A percentile compares a stretch with the other conserved stretches of the same genome.
These are phyloP conservation scores for Lodderomyces oxycetoniae DNA, from an alignment of 1,139 yeast genomes.

Conservation along the genomic window DNA sequence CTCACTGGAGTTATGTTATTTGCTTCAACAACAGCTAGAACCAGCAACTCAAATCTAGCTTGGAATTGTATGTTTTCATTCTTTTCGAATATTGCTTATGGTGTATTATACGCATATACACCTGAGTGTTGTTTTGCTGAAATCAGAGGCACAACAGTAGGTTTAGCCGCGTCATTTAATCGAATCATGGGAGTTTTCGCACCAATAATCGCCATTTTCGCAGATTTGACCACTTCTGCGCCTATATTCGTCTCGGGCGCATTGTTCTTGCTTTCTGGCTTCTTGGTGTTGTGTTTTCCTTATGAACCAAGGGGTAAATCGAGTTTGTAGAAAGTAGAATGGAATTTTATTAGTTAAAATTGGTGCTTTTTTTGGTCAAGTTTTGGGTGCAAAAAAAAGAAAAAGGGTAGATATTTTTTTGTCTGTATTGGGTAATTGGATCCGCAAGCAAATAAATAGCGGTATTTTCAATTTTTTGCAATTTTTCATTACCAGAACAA, in stretches of 20 bases:
- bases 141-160: conserved; percentile 42
- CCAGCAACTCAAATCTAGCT: conserved; percentile 36
- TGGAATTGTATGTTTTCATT: conserved; percentile 44
- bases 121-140: conserved; percentile 41
- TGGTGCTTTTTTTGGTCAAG: no score
- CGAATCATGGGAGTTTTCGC: conserved; percentile 42
- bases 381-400: no score
- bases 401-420: no score
- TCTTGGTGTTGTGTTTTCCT: conserved; percentile 34
- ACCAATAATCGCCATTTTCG: conserved; percentile 42
- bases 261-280: conserved; percentile 32
- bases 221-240: conserved; percentile 39
- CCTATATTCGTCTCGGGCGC: conserved; percentile 45
- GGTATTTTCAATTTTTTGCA: no score
- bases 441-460: no score
- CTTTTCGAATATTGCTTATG: conserved; percentile 40
- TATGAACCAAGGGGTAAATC: conserved; percentile 33
- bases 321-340: background rate
- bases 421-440: background rate
- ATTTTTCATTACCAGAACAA: no score
- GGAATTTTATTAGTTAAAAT: background rate
- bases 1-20: conserved; percentile 39
- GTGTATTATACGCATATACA: conserved; percentile 43
- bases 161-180: conserved; percentile 40
- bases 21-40: conserved; percentile 40